These are phyloP conservation scores for Dispira parvispora DNA, from an alignment of 192 early-diverging fungal species.

Conservation along the genomic window DNA sequence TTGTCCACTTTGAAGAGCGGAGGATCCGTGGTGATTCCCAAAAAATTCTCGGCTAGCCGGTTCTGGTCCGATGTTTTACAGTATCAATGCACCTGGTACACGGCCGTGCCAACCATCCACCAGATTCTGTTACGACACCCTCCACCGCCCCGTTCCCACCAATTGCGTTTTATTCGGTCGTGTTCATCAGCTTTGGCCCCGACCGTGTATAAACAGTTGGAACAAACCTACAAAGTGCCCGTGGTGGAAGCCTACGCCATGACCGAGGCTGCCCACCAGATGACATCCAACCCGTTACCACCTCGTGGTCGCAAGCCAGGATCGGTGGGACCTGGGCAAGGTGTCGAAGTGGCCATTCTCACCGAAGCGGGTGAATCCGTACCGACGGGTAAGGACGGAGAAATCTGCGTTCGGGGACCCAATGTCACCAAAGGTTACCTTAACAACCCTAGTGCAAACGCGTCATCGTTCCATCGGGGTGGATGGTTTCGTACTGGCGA, in stretches of 20 bases:
- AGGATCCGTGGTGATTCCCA: conserved; percentile 49
- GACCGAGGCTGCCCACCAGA: conserved; percentile 81
- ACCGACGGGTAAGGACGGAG: conserved; percentile 29
- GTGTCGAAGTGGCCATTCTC: conserved; percentile 53
- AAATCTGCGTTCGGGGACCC: conserved; percentile 68
- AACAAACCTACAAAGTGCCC: conserved; percentile 43
- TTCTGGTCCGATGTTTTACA: conserved; percentile 64
- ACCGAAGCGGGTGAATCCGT: conserved; percentile 32
- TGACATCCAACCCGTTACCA: conserved; percentile 65
- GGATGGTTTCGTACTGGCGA: conserved; percentile 73
- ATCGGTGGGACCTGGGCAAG: conserved; percentile 58
- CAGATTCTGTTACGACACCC: conserved; percentile 53
- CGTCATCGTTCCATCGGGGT: conserved; percentile 27
- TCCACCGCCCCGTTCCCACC: conserved; percentile 16
- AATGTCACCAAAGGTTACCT: conserved; percentile 68
- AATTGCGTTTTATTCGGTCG: conserved; percentile 61
- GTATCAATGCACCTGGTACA: conserved; percentile 46
- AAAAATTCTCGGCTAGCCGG: conserved; percentile 43
- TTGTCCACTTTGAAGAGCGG: conserved; percentile 52
- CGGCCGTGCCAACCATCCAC: conserved; percentile 72
- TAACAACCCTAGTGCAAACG: conserved; percentile 50
- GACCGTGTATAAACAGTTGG: conserved; percentile 41
- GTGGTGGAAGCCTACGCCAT: conserved; percentile 75
- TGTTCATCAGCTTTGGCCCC: conserved; percentile 65
- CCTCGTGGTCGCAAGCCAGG: conserved; percentile 52